Percentiles rank a stretch among this genome's conserved stretches.
Conservation (phyloP, 2,329 filamentous ascomycete species). For the Penicillium psychrosexuale region DNA sequence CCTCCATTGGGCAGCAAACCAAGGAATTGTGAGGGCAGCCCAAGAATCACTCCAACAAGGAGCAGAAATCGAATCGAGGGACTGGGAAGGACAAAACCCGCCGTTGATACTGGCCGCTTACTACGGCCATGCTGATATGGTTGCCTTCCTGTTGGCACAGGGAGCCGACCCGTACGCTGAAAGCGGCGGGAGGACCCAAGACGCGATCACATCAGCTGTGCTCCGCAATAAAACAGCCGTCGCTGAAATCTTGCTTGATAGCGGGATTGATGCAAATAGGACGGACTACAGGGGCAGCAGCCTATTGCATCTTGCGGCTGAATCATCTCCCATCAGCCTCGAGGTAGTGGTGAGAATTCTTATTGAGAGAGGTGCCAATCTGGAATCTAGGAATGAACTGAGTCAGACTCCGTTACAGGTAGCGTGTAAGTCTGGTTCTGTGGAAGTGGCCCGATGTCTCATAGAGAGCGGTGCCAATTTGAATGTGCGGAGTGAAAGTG, state of each 20-base stretch:
- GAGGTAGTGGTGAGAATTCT: neutral
- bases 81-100: neutral
- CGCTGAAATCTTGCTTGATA: neutral
- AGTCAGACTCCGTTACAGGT: neutral
- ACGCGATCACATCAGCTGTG: neutral
- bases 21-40: neutral
- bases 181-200: neutral
- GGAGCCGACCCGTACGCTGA: neutral
- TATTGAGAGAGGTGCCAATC: conserved; percentile 1
- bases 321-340: neutral
- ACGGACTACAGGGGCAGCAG: neutral
- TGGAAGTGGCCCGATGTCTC: conserved; percentile 1
- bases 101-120: neutral
- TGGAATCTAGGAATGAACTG: neutral
- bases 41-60: conserved; percentile 4
- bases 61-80: neutral
- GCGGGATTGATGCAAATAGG: neutral
- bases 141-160: neutral
- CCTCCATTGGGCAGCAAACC: conserved; percentile 4
- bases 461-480: neutral
- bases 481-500: neutral
- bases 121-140: neutral
- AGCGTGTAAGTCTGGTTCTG: neutral
- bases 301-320: neutral
- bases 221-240: neutral